A percentile compares a stretch with the other conserved stretches of the same genome.
Conservation (phyloP, 495 filamentous ascomycete genomes). For the Aspergillus cavernicola region DNA sequence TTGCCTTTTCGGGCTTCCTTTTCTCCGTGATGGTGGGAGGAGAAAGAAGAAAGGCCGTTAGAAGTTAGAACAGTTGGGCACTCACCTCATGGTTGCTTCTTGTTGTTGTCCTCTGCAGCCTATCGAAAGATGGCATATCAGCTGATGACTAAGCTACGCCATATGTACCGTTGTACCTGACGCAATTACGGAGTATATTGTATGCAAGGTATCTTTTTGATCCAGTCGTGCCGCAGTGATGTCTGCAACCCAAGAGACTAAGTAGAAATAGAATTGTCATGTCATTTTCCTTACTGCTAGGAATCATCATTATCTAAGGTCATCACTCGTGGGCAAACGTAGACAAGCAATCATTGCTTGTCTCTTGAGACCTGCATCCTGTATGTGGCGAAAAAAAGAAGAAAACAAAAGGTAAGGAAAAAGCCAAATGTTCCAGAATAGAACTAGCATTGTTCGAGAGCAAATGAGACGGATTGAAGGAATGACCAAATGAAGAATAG, state of each 20-base stretch:
- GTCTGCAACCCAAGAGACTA: not conserved
- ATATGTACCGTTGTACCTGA: no score
- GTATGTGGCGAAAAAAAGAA: slow-evolving; percentile 8
- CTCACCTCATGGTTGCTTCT: slow-evolving; percentile 8
- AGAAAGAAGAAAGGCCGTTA: not conserved
- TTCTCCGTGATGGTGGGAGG: not conserved
- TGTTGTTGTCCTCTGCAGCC: slow-evolving; percentile 7
- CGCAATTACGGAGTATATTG: no score
- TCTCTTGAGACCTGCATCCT: slow-evolving; percentile 1
- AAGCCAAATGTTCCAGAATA: not conserved
- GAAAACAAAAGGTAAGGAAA: slow-evolving; percentile 1
- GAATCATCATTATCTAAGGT: slow-evolving; percentile 9
- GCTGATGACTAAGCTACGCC: slow-evolving; percentile 13
- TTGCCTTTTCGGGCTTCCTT: not conserved
- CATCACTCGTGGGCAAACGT: slow-evolving; percentile 11
- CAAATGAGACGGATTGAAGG: not conserved
- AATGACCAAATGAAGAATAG: not conserved
- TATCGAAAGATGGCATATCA: not conserved
- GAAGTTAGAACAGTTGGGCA: slow-evolving; percentile 11
- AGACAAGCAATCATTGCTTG: slow-evolving; percentile 4
- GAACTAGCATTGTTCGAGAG: not conserved
- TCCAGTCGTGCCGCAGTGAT: not conserved
- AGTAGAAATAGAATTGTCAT: not conserved
- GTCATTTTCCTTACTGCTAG: not conserved
- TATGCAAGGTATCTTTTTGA: slow-evolving; percentile 1